A percentile compares a stretch with the other conserved stretches of the same genome.
Conservation (phyloP, 1,139 yeast genomes). For the Yamadazyma membranifaciens region DNA sequence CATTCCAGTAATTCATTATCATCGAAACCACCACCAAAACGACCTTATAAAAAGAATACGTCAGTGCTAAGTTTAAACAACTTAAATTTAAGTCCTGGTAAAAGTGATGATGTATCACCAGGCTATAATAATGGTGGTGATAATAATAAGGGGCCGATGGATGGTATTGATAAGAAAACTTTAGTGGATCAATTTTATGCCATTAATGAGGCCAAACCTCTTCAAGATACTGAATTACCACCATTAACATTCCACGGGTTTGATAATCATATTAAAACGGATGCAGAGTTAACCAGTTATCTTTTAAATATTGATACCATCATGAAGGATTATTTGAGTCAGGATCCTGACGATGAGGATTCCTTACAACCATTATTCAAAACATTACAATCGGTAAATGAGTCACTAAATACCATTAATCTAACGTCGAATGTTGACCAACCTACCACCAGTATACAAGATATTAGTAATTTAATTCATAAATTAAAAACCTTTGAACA, state of each 20-base stretch:
- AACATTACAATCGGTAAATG: slow-evolving; percentile 14
- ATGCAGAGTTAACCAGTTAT: slow-evolving; percentile 26
- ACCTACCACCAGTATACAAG: slow-evolving; percentile 5
- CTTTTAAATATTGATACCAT: slow-evolving; percentile 35
- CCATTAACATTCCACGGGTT: slow-evolving; percentile 8
- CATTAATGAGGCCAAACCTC: slow-evolving; percentile 9
- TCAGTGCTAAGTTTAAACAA: slow-evolving; percentile 2
- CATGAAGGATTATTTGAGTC: slow-evolving; percentile 18
- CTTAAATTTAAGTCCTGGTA: not conserved
- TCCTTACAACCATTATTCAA: slow-evolving; percentile 13
- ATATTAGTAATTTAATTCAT: slow-evolving; percentile 10
- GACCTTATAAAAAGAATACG: slow-evolving; percentile 1
- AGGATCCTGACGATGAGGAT: slow-evolving; percentile 6
- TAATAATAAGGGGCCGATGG: not conserved
- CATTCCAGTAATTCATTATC: slow-evolving; percentile 4
- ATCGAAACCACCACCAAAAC: slow-evolving; percentile 2
- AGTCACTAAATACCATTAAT: slow-evolving; percentile 5
- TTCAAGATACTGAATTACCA: slow-evolving; percentile 9
- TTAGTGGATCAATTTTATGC: slow-evolving; percentile 43
- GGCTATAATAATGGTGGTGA: not conserved
- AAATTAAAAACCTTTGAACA: slow-evolving; percentile 8
- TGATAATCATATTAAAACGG: slow-evolving; percentile 12
- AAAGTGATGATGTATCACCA: not conserved
- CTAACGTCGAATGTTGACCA: not conserved
- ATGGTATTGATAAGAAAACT: slow-evolving; percentile 22